phyloP scores from a whole-genome alignment of 2,329 filamentous ascomycete species.

The Penicillium polonicum region DNA sequence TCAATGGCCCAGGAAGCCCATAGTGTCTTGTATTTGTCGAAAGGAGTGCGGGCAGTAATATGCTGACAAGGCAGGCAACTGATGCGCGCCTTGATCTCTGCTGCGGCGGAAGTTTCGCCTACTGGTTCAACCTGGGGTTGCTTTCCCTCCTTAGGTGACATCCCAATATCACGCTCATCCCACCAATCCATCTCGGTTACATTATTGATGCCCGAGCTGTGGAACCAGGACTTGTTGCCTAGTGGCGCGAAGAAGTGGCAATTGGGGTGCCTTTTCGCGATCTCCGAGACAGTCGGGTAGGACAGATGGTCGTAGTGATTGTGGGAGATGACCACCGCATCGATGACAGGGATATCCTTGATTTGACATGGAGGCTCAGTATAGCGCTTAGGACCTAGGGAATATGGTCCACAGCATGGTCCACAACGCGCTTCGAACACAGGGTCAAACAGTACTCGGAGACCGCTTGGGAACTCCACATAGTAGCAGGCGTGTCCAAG shows the following conservation, averaged over 20 bases:
- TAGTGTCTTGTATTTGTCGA: slow-evolving; percentile 72
- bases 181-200: slow-evolving; percentile 95
- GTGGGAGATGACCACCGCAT: slow-evolving; percentile 72
- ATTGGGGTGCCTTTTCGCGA: slow-evolving; percentile 69
- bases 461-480: slow-evolving; percentile 80
- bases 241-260: slow-evolving; percentile 87
- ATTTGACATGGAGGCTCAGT: slow-evolving; percentile 75
- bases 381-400: slow-evolving; percentile 72
- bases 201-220: slow-evolving; percentile 65
- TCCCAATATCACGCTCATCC: slow-evolving; percentile 73
- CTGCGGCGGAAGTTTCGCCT: slow-evolving; percentile 23
- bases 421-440: slow-evolving; percentile 87
- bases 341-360: slow-evolving; percentile 66
- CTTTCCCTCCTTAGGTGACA: slow-evolving; percentile 48
- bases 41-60: slow-evolving; percentile 64
- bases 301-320: slow-evolving; percentile 93
- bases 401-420: slow-evolving; percentile 77
- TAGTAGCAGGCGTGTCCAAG: slow-evolving; percentile 93
- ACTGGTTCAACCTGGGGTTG: slow-evolving; percentile 29
- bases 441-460: slow-evolving; percentile 89
- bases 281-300: slow-evolving; percentile 68
- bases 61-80: slow-evolving; percentile 85
- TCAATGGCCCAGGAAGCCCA: slow-evolving; percentile 85
- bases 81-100: slow-evolving; percentile 67
- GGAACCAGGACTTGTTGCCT: slow-evolving; percentile 81